These are phyloP conservation scores for Hypsizygus ulmarius DNA, from an alignment of 1,284 basidiomycete species.

Conservation along the genomic window DNA sequence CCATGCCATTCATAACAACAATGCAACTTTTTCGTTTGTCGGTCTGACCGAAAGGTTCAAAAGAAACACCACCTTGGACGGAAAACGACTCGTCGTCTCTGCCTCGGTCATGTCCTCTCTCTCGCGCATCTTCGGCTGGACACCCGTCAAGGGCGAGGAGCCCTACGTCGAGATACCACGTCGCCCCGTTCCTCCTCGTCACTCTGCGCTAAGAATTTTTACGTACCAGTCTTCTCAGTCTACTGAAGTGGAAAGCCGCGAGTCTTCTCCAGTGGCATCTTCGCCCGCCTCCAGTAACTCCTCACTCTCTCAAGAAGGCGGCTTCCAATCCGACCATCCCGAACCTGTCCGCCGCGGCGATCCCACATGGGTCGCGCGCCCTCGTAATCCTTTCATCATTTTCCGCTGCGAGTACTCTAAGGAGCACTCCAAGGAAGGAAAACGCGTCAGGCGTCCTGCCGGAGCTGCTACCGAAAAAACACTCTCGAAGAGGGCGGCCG, in stretches of 20 bases:
- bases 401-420: constrained; percentile 75
- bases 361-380: constrained; percentile 74
- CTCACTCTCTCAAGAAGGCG: constrained; percentile 13
- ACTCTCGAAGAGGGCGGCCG: constrained; percentile 60
- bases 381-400: constrained; percentile 86
- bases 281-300: constrained; percentile 11
- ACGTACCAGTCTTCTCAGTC: constrained; percentile 4
- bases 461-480: constrained; percentile 34
- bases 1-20: constrained; percentile 17
- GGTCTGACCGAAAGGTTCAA: constrained; percentile 12
- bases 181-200: constrained; percentile 4
- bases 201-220: constrained; percentile 4
- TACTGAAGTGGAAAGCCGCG: not conserved
- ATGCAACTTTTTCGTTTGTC: constrained; percentile 14
- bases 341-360: constrained; percentile 31
- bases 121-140: constrained; percentile 22
- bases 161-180: constrained; percentile 13
- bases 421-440: constrained; percentile 33
- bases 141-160: constrained; percentile 15
- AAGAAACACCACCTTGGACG: constrained; percentile 6
- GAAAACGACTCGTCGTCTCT: constrained; percentile 9
- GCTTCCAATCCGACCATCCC: constrained; percentile 21
- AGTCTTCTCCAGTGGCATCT: constrained; percentile 8
- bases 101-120: constrained; percentile 15
- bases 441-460: constrained; percentile 28